Base-by-base conservation (phyloP, 2,329 filamentous ascomycete genomes). In the Aspergillus hiratsukae region DNA sequence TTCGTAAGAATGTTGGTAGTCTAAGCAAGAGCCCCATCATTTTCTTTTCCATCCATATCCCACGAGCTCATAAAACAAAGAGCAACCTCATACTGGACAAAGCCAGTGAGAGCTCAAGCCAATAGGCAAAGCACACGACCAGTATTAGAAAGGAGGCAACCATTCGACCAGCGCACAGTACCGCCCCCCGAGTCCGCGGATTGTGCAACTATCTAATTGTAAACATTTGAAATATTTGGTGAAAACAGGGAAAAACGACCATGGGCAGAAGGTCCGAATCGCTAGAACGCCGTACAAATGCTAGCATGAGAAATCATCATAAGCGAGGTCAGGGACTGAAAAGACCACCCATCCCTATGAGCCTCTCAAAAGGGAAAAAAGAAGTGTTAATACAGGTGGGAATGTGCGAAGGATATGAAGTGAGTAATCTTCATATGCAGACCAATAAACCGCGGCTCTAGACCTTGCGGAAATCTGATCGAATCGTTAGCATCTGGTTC, bases 381-480 rank as follows among this genome's bases (percentile, higher is more conserved):
- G 54, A 58, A 55, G 40, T 69, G 66, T 66, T 68, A 66, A 68
- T 69, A 69, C 67, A 69, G 53, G 55, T 53, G 53, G 59, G 60
- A 64, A 63, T 57, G 54, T 53, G 56, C 58, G 48, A 59, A 53
- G 51, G 46, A 48, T 54, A 55, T 49, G 55, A 60, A n/a, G 40
- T 46, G 51, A n/a, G 48, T 61, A 55, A 66, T 61, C 64, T 58
- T 59, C 58, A 56, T 56, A 58, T 55, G 37, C 45, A 27, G 50
- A 51, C 48, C 49, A 50, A 48, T 53, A 53, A 28, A 49, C 52
- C 49, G 49, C 40, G 50, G 56, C 51, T 46, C 54, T 75, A 85
- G 55, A 83, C 81, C 73, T 86, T 86, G 72, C 83, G 81, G 80
- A 86, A 86, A 70, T 86, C 83, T 84, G 64, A 48, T n/a, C 5